Base-by-base conservation (phyloP, 208 protist genomes). In the Sergeia podlipaevii region DNA sequence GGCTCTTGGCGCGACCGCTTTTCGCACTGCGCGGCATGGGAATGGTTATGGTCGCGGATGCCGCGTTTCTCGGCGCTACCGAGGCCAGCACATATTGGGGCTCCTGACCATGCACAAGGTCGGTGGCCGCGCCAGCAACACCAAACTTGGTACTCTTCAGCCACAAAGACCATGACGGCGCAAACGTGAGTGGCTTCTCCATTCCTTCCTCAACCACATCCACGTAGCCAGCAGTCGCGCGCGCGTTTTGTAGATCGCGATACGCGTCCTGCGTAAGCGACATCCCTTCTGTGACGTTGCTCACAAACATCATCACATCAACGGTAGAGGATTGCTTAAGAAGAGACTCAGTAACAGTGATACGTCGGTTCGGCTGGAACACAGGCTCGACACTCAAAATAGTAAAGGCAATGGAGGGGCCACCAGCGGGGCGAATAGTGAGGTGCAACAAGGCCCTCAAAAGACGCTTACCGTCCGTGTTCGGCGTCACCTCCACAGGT, bases 21-120 rank as follows among this genome's bases (percentile, higher is more conserved):
- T 89, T 91, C 29, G 78, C 80, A 52, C 83, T 91, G 32, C 87
- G 80, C 11, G 87, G 87, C 73, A 86, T 80, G 6, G 87, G 87
- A 32, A 95, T 95, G 37, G 80, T 45, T 57, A 95, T 91, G 15
- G 73, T 70, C 28, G 59, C 53, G 41, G 63, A 60, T 13, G 57
- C 50, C 26, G 63, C 56, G 1, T 48, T 57, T 29, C 77, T 73
- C 3, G 68, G 60, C 0, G 60, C 74, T 10, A 88, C 32, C 1
- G 73, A 62, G 23, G 63, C 66, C 47, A 45, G 60, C n/a, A 77
- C 56, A 30, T 65, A 63, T 36, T 60, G 71, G 5, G 74, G 63
- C 45, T 76, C 71, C 45, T 74, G 70, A 18, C 56, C 70, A 0
- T 65, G 59, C 17, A 74, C 28, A 3, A 74, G 44, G 15, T 89